phyloP scores from a whole-genome alignment of 768 basidiomycete genomes.

The Tricholoma flavovirens region DNA sequence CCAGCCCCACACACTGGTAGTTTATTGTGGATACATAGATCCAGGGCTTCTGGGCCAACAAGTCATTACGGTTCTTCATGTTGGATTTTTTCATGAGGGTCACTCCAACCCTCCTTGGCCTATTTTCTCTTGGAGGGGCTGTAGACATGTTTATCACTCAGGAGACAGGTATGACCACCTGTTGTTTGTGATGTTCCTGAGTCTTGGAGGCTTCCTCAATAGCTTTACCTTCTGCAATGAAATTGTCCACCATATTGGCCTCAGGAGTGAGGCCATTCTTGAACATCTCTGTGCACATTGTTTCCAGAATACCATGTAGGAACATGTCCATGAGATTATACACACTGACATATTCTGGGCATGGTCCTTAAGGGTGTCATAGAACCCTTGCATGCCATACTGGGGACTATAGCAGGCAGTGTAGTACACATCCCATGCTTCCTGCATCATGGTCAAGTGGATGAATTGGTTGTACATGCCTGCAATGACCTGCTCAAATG shows the following conservation, averaged over 20 bases:
- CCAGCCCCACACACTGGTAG: too few relatives aligned
- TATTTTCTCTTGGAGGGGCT: too few relatives aligned
- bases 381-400: constrained; percentile 8
- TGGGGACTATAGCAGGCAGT: background rate
- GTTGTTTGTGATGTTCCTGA: too few relatives aligned
- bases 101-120: too few relatives aligned
- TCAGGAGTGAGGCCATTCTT: background rate
- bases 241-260: background rate
- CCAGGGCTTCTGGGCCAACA: too few relatives aligned
- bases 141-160: too few relatives aligned
- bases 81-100: too few relatives aligned
- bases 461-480: background rate
- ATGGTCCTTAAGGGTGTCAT: constrained; percentile 5
- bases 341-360: constrained; percentile 8
- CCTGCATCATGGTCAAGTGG: background rate
- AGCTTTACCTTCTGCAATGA: background rate
- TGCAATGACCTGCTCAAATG: background rate
- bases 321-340: constrained; percentile 10
- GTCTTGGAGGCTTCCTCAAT: background rate
- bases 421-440: background rate
- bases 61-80: too few relatives aligned
- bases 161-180: too few relatives aligned
- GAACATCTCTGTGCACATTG: background rate
- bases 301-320: constrained; percentile 3
- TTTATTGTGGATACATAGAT: too few relatives aligned